Evolutionary conservation across 1,284 basidiomycete species (phyloP).

Genomic region (Ustilago crameri): DNA sequence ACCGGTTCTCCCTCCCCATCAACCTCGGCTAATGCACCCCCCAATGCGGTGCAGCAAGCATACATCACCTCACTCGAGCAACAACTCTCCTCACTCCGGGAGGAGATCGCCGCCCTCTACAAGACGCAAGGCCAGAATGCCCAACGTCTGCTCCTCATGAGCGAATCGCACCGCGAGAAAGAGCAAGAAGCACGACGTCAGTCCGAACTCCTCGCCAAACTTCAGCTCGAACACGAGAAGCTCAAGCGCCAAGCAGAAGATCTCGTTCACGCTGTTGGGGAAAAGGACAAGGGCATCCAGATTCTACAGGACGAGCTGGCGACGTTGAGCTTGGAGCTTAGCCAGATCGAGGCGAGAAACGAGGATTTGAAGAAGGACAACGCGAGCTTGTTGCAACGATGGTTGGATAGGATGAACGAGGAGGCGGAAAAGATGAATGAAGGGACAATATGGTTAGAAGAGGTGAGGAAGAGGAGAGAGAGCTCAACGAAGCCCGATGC

Average conservation of each 20-base stretch:
- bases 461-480: constrained; percentile 40
- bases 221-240: constrained; percentile 77
- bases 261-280: constrained; percentile 82
- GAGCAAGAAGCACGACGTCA: constrained; percentile 83
- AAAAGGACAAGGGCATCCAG: constrained; percentile 83
- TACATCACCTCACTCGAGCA: constrained; percentile 90
- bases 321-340: constrained; percentile 74
- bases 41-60: constrained; percentile 82
- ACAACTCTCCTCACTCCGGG: constrained; percentile 87
- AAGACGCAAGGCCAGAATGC: constrained; percentile 96
- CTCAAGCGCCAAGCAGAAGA: constrained; percentile 69
- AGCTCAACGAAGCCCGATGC: constrained; percentile 12
- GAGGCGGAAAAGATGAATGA: constrained; percentile 96
- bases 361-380: constrained; percentile 88
- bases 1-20: constrained; percentile 11
- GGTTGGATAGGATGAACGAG: constrained; percentile 76
- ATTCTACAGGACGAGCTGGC: constrained; percentile 82
- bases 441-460: constrained; percentile 54
- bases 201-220: constrained; percentile 78
- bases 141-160: constrained; percentile 88
- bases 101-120: constrained; percentile 91
- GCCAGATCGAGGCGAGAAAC: constrained; percentile 87
- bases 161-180: constrained; percentile 89
- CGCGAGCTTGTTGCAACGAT: constrained; percentile 84
- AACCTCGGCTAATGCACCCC: constrained; percentile 5